phyloP scores from a whole-genome alignment of 1,139 yeast genomes.

The Nakaseomyces kungkrabaensis region DNA sequence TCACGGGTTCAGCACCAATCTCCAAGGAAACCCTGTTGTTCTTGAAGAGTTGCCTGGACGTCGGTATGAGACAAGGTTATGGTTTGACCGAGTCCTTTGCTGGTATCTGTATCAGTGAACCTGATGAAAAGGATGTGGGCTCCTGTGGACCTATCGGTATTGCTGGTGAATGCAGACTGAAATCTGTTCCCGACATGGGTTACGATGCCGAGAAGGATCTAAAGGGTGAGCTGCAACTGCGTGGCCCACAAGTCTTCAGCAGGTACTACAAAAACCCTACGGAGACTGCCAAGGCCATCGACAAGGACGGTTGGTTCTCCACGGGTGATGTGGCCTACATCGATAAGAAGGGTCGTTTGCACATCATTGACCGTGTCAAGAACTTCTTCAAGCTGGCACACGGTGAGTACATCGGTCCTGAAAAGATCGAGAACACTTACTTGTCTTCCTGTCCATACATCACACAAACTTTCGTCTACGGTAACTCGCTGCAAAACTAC shows the following conservation, averaged over 20 bases:
- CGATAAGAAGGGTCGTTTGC: slow-evolving; percentile 44
- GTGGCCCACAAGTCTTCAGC: slow-evolving; percentile 58
- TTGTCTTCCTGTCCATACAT: slow-evolving; percentile 43
- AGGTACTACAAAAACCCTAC: slow-evolving; percentile 51
- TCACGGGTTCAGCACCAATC: slow-evolving; percentile 72
- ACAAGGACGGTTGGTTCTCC: slow-evolving; percentile 62
- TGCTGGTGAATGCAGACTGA: slow-evolving; percentile 47
- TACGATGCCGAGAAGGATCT: slow-evolving; percentile 41
- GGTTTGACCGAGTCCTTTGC: slow-evolving; percentile 73
- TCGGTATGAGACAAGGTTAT: slow-evolving; percentile 61
- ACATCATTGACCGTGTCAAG: slow-evolving; percentile 65
- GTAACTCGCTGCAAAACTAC: slow-evolving; percentile 51
- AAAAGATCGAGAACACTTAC: slow-evolving; percentile 59
- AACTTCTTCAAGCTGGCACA: slow-evolving; percentile 74
- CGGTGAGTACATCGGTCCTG: slow-evolving; percentile 78
- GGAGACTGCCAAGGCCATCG: slow-evolving; percentile 45
- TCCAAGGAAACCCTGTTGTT: slow-evolving; percentile 50
- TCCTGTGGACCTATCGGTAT: slow-evolving; percentile 54
- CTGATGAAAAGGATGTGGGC: slow-evolving; percentile 43
- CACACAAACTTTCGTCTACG: slow-evolving; percentile 55
- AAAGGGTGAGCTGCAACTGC: slow-evolving; percentile 50
- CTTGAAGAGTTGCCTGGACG: slow-evolving; percentile 50
- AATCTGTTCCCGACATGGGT: slow-evolving; percentile 61
- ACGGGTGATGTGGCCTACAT: slow-evolving; percentile 68
- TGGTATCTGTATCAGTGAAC: slow-evolving; percentile 41